Evolutionary conservation across 495 filamentous ascomycete species (phyloP).

Genomic region (Delitschia confertaspora): DNA sequence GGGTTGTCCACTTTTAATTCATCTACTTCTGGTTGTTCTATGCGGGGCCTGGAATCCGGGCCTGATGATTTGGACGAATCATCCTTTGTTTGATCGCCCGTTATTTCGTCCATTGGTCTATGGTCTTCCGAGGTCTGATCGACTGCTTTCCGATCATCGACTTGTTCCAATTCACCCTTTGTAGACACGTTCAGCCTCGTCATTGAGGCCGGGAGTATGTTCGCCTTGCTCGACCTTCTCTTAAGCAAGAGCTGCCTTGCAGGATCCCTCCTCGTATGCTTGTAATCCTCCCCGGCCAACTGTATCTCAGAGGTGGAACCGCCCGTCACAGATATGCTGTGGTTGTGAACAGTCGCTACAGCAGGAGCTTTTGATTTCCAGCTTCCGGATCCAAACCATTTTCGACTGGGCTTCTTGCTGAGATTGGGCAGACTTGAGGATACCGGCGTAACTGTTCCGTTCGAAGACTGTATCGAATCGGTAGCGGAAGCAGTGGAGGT

Average conservation of each 20-base stretch:
- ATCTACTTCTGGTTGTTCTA: too few relatives aligned
- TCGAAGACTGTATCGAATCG: constrained; percentile 6
- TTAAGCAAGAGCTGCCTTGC: constrained; percentile 27
- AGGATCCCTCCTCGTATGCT: constrained; percentile 13
- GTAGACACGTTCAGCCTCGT: constrained; percentile 33
- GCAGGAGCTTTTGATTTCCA: constrained; percentile 35
- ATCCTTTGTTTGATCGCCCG: not conserved
- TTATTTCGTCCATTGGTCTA: not conserved
- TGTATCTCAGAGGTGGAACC: constrained; percentile 32
- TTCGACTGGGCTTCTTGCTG: constrained; percentile 19
- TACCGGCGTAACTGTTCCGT: not conserved
- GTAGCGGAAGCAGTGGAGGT: constrained; percentile 4
- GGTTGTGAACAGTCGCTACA: constrained; percentile 28
- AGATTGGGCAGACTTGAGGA: constrained; percentile 2
- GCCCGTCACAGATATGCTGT: constrained; percentile 32
- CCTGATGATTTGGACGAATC: too few relatives aligned
- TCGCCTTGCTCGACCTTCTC: constrained; percentile 33
- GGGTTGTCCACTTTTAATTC: constrained; percentile 17
- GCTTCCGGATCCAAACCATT: constrained; percentile 30
- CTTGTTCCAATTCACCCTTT: constrained; percentile 17
- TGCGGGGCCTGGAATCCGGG: too few relatives aligned
- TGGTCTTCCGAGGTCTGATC: constrained; percentile 1
- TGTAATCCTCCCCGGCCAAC: constrained; percentile 17
- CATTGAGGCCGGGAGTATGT: constrained; percentile 30
- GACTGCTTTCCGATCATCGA: not conserved